These are phyloP conservation scores for Nakazawaea wickerhamii DNA, from an alignment of 805 yeast genomes.

Conservation along the genomic window DNA sequence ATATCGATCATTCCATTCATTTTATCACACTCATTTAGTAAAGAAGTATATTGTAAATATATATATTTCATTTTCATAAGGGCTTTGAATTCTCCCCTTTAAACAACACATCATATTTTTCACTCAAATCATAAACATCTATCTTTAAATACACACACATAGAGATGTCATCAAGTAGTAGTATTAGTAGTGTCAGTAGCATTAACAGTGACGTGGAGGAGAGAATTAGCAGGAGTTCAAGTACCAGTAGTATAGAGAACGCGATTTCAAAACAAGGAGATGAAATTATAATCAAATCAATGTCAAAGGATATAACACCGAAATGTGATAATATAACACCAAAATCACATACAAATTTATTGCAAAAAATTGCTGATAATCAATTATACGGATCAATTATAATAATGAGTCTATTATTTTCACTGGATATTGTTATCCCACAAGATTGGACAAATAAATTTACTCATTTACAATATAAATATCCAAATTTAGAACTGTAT, in stretches of 20 bases:
- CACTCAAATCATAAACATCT: too few species aligned
- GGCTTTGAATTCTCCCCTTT: too few species aligned
- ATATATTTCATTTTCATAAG: too few species aligned
- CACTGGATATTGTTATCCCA: conserved; percentile 21
- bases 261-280: too few species aligned
- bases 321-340: background rate
- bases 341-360: background rate
- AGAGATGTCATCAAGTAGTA: background rate
- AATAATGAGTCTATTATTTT: conserved; percentile 10
- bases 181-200: background rate
- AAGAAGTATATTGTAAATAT: too few species aligned
- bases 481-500: conserved; percentile 30
- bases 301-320: background rate
- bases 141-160: too few species aligned
- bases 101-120: background rate
- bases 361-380: background rate
- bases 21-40: too few species aligned
- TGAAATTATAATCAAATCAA: background rate
- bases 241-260: background rate
- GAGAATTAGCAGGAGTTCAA: background rate
- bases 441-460: conserved; percentile 31
- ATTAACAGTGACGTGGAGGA: background rate
- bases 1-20: too few species aligned
- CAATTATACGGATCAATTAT: background rate
- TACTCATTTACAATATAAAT: conserved; percentile 34